phyloP scores from a whole-genome alignment of 2,329 filamentous ascomycete genomes.

The Coniochaeta sp. region DNA sequence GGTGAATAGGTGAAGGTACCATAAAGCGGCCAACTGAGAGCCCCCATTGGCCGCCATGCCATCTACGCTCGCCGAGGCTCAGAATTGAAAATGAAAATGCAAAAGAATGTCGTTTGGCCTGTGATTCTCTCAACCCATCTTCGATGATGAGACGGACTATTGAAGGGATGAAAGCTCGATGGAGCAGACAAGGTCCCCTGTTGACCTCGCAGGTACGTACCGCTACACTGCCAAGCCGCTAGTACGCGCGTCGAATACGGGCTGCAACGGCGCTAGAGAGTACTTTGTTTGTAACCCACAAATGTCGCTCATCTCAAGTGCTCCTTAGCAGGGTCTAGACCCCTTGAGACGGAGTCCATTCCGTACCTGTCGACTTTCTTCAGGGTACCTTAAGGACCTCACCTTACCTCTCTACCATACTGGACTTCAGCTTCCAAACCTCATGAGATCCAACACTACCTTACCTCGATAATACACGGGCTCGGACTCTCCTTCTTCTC shows the following conservation, averaged over 20 bases:
- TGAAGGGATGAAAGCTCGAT: background rate
- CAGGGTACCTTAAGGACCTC: too few relatives aligned
- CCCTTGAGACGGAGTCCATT: background rate
- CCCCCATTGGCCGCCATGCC: background rate
- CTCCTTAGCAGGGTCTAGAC: background rate
- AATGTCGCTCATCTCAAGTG: background rate
- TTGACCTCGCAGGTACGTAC: too few relatives aligned
- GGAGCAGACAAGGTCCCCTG: too few relatives aligned
- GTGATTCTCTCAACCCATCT: background rate
- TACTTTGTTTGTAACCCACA: background rate
- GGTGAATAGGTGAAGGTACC: background rate
- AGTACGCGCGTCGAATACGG: background rate
- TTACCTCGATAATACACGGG: too few relatives aligned
- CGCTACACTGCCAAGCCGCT: background rate
- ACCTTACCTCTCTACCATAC: background rate
- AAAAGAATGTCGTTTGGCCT: background rate
- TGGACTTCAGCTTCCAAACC: background rate
- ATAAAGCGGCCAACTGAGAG: background rate
- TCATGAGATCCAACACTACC: too few relatives aligned
- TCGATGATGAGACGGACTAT: background rate
- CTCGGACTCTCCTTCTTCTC: too few relatives aligned
- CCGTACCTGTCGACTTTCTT: too few relatives aligned
- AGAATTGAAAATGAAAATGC: background rate
- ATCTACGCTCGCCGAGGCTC: background rate
- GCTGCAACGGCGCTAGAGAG: background rate